Base-by-base conservation (phyloP, 176 grass and related monocot species). In the Microstegium vimineum region DNA sequence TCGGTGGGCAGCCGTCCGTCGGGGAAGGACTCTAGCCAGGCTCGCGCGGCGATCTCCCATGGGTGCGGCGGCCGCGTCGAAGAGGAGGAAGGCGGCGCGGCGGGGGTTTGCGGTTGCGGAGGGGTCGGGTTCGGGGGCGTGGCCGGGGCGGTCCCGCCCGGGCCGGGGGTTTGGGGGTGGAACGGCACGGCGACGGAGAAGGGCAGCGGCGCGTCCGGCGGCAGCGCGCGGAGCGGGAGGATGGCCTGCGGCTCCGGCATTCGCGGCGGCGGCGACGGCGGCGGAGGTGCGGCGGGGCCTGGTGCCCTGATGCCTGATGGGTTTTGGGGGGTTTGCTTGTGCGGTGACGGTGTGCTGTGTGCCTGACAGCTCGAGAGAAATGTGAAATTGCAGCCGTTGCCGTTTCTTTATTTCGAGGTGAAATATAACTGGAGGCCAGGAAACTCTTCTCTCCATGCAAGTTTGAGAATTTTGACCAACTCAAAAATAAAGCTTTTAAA, bases 21-120 rank as follows among this genome's bases (percentile, higher is more conserved):
- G 62, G 89, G 89, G 62, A 94, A 89, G n/a, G 92, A 89, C 52
- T 89, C 87, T 26, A 94, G 81, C 89, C 92, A 94, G 25, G 82
- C 74, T 67, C 84, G 78, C 47, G 73, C 81, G 5, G 76, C 17
- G 41, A 82, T 79, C 82, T 91, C 84, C 92, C 89, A 92, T 82
- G 70, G 83, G 63, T 89, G 87, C 30, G 75, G 66, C 28, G 68
- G 72, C 17, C 76, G 74, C 72, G 87, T 69, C 28, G 49, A 77
- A 46, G 83, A 57, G 26, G 77, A 52, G 11, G 78, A 1, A 75
- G 59, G 70, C 43, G 51, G 35, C 47, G 73, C 64, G 34, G 41
- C 70, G 32, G 67, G 71, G 22, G 47, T 69, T 10, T 69, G 64
- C 45, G 45, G 45, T 54, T 36, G 78, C 64, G 65, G 46, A 56